Evolutionary conservation across 2,329 filamentous ascomycete species (phyloP).

Genomic region (Colletotrichum incanum): DNA sequence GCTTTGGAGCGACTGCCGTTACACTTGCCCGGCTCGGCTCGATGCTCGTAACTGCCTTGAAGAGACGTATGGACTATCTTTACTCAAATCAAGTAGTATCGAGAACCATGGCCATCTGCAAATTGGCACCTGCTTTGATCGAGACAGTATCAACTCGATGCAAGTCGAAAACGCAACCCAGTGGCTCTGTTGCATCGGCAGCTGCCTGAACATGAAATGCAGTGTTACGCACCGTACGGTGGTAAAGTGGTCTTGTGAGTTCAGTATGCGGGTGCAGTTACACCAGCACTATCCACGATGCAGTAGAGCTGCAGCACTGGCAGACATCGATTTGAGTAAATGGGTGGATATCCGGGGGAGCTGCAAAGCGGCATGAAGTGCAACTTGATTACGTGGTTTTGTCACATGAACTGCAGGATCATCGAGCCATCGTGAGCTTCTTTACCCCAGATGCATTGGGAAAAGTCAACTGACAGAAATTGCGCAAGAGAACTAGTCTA

Average conservation of each 20-base stretch:
- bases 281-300: conserved; percentile 13
- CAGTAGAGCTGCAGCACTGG: conserved; percentile 12
- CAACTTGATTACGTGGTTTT: not conserved
- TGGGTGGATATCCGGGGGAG: conserved; percentile 34
- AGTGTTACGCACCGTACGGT: not conserved
- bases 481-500: not conserved
- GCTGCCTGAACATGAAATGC: not conserved
- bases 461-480: not conserved
- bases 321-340: conserved; percentile 16
- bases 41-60: not conserved
- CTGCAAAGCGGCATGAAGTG: conserved; percentile 14
- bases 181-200: not conserved
- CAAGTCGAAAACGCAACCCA: not conserved
- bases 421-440: not conserved
- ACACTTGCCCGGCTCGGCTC: not conserved
- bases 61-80: not conserved
- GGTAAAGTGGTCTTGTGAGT: not conserved
- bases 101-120: not conserved
- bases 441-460: not conserved
- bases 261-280: conserved; percentile 15
- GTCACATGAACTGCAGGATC: conserved; percentile 1
- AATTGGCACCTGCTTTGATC: not conserved
- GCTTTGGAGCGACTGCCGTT: not conserved
- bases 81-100: not conserved
- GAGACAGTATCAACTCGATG: not conserved